phyloP scores from a whole-genome alignment of 1,284 basidiomycete genomes.

The Thelephora terrestris region DNA sequence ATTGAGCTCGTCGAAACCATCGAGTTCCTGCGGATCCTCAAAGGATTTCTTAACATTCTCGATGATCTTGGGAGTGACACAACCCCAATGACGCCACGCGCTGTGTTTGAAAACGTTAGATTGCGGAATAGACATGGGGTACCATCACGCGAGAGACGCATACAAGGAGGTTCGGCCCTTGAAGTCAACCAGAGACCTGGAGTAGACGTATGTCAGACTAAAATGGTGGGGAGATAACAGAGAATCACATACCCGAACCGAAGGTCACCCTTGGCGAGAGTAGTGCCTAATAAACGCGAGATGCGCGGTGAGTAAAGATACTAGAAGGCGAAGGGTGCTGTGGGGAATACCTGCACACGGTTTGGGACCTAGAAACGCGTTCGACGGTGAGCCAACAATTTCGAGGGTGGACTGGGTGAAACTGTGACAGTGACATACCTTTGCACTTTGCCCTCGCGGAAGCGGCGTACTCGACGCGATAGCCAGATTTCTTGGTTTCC shows the following conservation, averaged over 20 bases:
- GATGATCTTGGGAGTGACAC: slow-evolving; percentile 60
- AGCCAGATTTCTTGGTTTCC: slow-evolving; percentile 43
- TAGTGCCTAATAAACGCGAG: slow-evolving; percentile 39
- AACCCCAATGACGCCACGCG: slow-evolving; percentile 77
- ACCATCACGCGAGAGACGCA: slow-evolving; percentile 17
- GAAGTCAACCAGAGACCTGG: slow-evolving; percentile 59
- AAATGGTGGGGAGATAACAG: neutral
- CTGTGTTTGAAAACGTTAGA: slow-evolving; percentile 26
- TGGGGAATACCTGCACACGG: slow-evolving; percentile 56
- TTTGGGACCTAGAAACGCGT: slow-evolving; percentile 50
- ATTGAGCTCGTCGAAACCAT: slow-evolving; percentile 61
- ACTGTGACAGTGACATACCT: slow-evolving; percentile 37
- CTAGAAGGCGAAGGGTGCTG: slow-evolving; percentile 7
- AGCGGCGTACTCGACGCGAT: slow-evolving; percentile 69
- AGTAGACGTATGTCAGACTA: neutral
- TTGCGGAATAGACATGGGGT: slow-evolving; percentile 12
- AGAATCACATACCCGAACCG: slow-evolving; percentile 41
- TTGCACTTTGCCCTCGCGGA: slow-evolving; percentile 72
- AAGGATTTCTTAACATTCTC: slow-evolving; percentile 63
- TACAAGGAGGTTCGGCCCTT: slow-evolving; percentile 64
- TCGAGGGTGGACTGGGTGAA: neutral
- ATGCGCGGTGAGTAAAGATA: slow-evolving; percentile 8
- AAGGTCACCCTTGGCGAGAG: slow-evolving; percentile 64
- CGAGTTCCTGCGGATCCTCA: slow-evolving; percentile 51
- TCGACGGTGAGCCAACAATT: slow-evolving; percentile 13